Percentiles rank a stretch among this genome's conserved stretches.
These are phyloP conservation scores for Moniliella sp. DNA, from an alignment of 1,284 basidiomycete genomes.

Conservation along the genomic window DNA sequence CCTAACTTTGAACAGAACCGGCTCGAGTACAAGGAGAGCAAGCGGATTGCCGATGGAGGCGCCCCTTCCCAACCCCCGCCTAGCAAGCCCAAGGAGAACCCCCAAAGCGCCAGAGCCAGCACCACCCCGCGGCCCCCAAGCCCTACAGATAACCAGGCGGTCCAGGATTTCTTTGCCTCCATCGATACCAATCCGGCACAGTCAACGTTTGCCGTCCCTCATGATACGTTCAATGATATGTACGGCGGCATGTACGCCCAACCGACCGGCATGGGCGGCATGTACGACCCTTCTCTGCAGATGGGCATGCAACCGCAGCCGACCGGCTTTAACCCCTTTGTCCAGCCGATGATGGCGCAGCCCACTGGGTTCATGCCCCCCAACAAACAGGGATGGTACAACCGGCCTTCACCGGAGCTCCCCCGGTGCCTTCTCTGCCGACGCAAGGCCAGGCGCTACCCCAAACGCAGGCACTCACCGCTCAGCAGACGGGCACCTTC, in stretches of 20 bases:
- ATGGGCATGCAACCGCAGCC: conserved; percentile 43
- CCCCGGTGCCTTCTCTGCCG: neutral
- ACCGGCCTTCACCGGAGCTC: conserved; percentile 30
- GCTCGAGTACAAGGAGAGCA: conserved; percentile 68
- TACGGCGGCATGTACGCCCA: conserved; percentile 8
- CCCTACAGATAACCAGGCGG: conserved; percentile 34
- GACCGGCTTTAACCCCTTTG: conserved; percentile 57
- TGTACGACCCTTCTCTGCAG: conserved; percentile 36
- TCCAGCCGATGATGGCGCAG: conserved; percentile 30
- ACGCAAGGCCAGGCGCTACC: neutral
- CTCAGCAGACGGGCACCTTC: conserved; percentile 51
- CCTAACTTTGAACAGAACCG: conserved; percentile 88
- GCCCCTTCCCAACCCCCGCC: too few relatives aligned
- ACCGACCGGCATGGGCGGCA: conserved; percentile 15
- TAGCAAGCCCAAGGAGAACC: too few relatives aligned
- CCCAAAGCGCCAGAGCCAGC: too few relatives aligned
- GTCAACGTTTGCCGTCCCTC: conserved; percentile 32
- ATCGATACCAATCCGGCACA: conserved; percentile 62
- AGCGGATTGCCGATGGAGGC: conserved; percentile 49
- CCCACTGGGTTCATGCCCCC: conserved; percentile 25
- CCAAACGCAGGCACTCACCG: conserved; percentile 20
- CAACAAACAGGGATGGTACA: conserved; percentile 21
- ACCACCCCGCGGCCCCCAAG: too few relatives aligned
- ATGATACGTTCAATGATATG: neutral
- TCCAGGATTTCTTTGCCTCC: conserved; percentile 71